A percentile compares a stretch with the other conserved stretches of the same genome.
Evolutionary conservation across 768 basidiomycete genomes (phyloP).

Genomic region (Roridomyces roridus): DNA sequence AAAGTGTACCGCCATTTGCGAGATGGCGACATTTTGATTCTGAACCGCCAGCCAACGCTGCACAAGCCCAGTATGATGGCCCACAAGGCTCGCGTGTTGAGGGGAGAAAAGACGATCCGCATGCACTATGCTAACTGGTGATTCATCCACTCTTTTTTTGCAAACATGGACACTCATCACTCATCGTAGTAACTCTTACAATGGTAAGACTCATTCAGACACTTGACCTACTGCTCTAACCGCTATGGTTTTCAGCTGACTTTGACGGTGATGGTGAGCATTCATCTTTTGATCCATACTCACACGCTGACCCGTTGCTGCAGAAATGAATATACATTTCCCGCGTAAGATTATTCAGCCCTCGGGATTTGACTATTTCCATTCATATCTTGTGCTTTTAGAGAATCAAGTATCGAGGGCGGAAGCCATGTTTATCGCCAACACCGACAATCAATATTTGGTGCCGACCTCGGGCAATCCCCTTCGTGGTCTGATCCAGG

Average conservation of each 20-base stretch:
- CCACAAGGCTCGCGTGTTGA: slow-evolving; percentile 88
- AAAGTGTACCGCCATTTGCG: slow-evolving; percentile 96
- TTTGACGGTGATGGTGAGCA: slow-evolving; percentile 88
- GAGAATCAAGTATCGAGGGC: slow-evolving; percentile 96
- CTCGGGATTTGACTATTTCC: too few species aligned
- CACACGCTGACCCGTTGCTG: slow-evolving; percentile 25
- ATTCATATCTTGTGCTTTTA: slow-evolving; percentile 33
- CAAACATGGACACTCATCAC: slow-evolving; percentile 23
- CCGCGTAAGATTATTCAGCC: slow-evolving; percentile 85
- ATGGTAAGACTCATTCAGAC: slow-evolving; percentile 59
- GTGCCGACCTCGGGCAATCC: slow-evolving; percentile 98
- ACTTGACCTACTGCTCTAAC: neutral
- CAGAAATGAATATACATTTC: slow-evolving; percentile 99
- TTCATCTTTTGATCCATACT: neutral
- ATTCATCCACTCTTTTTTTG: slow-evolving; percentile 32
- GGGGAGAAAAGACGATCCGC: slow-evolving; percentile 97
- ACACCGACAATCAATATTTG: slow-evolving; percentile 99
- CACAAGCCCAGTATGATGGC: slow-evolving; percentile 99
- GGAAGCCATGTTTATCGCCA: slow-evolving; percentile 93
- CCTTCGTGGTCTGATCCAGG: slow-evolving; percentile 96
- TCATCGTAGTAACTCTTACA: slow-evolving; percentile 88
- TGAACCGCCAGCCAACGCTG: slow-evolving; percentile 97
- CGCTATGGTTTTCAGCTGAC: slow-evolving; percentile 59
- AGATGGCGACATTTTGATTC: slow-evolving; percentile 93
- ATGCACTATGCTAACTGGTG: slow-evolving; percentile 99